phyloP scores from a whole-genome alignment of 306 rosid species.

The Corylus avellana region DNA sequence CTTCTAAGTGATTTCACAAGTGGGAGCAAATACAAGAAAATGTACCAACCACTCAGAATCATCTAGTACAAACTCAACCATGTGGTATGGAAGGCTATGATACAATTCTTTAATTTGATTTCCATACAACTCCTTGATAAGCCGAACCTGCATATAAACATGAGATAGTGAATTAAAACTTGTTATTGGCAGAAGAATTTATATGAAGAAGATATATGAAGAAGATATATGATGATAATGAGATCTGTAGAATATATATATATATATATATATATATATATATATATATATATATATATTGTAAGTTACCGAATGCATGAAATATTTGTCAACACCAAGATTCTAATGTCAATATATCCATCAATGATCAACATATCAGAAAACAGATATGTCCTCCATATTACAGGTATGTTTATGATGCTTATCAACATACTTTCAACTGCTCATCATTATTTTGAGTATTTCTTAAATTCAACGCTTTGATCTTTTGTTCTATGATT shows the following conservation, averaged over 20 bases:
- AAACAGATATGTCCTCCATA: too few relatives aligned
- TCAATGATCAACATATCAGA: too few relatives aligned
- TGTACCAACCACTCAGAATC: slow-evolving; percentile 81
- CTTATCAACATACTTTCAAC: too few relatives aligned
- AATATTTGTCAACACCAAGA: too few relatives aligned
- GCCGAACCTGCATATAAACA: slow-evolving; percentile 66
- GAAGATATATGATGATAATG: background rate
- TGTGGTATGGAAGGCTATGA: slow-evolving; percentile 83
- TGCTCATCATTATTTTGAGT: too few relatives aligned
- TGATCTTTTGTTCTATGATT: too few relatives aligned
- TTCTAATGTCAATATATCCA: too few relatives aligned
- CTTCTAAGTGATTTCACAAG: background rate
- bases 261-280: too few relatives aligned
- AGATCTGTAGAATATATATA: background rate
- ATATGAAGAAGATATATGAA: background rate
- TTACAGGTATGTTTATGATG: too few relatives aligned
- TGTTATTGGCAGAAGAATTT: slow-evolving; percentile 19
- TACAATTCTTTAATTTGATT: slow-evolving; percentile 78
- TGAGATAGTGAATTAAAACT: background rate
- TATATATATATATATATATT: too few relatives aligned
- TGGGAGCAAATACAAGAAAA: slow-evolving; percentile 5
- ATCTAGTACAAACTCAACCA: slow-evolving; percentile 64
- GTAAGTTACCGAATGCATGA: too few relatives aligned
- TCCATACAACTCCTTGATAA: slow-evolving; percentile 91
- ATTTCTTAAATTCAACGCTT: too few relatives aligned